phyloP scores from a whole-genome alignment of 352 stramenopile genomes.

The Pythium phragmiticola region DNA sequence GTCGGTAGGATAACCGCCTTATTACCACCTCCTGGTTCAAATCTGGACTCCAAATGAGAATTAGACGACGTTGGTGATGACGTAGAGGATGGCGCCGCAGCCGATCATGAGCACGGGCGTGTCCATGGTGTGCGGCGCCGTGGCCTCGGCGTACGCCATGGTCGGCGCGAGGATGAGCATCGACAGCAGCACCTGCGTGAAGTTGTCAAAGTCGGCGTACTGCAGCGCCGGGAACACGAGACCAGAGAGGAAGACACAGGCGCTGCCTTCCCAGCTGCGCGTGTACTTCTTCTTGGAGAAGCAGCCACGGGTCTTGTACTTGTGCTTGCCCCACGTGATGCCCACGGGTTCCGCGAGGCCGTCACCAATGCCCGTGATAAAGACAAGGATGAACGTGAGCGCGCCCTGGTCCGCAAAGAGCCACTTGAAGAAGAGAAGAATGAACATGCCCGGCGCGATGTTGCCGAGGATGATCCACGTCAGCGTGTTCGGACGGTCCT shows the following conservation, averaged over 20 bases:
- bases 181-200: conserved; percentile 68
- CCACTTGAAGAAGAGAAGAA: conserved; percentile 87
- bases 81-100: conserved; percentile 69
- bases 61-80: conserved; percentile 33
- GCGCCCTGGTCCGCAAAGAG: conserved; percentile 47
- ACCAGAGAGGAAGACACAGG: conserved; percentile 74
- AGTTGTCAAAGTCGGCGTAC: conserved; percentile 76
- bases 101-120: conserved; percentile 83
- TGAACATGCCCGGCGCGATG: conserved; percentile 67
- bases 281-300: conserved; percentile 84
- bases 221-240: conserved; percentile 78
- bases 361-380: conserved; percentile 76
- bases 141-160: conserved; percentile 84
- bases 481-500: conserved; percentile 61
- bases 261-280: conserved; percentile 70
- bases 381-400: conserved; percentile 49
- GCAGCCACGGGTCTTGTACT: conserved; percentile 78
- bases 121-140: conserved; percentile 83
- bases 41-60: no score
- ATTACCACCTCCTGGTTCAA: no score
- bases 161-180: conserved; percentile 79
- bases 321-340: conserved; percentile 80
- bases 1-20: no score
- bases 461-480: conserved; percentile 46
- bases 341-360: conserved; percentile 74